Evolutionary conservation across 768 basidiomycete species (phyloP).

Genomic region (Lactifluus volemus): DNA sequence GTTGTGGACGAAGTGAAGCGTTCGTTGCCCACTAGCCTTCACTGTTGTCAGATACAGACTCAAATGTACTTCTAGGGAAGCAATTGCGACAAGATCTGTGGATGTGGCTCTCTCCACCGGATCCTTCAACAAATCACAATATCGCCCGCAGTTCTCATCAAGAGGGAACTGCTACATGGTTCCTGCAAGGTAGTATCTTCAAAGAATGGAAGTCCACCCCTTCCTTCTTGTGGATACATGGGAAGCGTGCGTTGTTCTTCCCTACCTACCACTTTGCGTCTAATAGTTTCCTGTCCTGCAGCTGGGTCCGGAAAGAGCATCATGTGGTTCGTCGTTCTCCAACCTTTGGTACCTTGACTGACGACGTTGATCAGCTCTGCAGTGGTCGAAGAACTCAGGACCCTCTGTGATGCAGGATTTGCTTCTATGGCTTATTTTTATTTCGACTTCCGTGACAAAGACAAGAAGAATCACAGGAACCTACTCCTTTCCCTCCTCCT

Average conservation of each 20-base stretch:
- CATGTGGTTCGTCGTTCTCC: background rate
- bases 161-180: background rate
- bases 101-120: background rate
- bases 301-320: background rate
- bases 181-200: background rate
- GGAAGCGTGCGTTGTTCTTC: background rate
- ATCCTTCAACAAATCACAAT: background rate
- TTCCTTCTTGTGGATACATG: background rate
- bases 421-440: background rate
- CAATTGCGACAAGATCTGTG: background rate
- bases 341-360: background rate
- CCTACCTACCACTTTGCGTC: background rate
- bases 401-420: background rate
- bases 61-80: background rate
- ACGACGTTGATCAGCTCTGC: background rate
- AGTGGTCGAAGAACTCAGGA: background rate
- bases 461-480: background rate
- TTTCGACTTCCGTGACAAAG: background rate
- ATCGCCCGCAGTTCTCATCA: background rate
- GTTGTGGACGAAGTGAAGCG: background rate
- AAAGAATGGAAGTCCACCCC: background rate
- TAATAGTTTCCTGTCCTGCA: background rate
- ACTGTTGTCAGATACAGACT: background rate
- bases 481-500: background rate
- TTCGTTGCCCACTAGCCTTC: background rate